Base-by-base conservation (phyloP, 768 basidiomycete genomes). In the Clitopilus hobsonii region DNA sequence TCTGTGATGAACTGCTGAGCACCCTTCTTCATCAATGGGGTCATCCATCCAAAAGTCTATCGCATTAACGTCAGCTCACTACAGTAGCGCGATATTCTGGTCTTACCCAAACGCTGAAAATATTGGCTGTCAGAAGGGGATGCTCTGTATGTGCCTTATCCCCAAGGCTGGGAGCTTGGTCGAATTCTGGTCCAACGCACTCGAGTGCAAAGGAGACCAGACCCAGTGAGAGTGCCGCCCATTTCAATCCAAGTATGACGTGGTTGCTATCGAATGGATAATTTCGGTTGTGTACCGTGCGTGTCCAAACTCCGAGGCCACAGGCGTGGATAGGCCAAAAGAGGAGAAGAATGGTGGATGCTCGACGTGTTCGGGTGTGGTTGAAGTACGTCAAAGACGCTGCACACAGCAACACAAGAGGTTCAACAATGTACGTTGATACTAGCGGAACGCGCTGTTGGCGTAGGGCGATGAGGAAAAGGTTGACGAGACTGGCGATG, bases 31-130 rank as follows among this genome's bases (percentile, higher is more conserved):
- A 94, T 80, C 16, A 94, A 78, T 0, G 80, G 80, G 1, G 90
- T 91, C 75, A 98, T 81, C 94, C 94, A 98, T 0, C 75, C 71
- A 65, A 98, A 98, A 0, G 84, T 86, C 81, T 81, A 27, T 8
- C 52, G 13, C 7, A 2, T 41, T 22, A 51, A 41, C 36, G n/a
- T 51, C n/a, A 54, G 54, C n/a, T 52, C 22, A 18, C 7, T n/a
- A 20, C 6, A 49, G 22, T 30, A 6, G 26, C 10, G 48, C 22
- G n/a, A 52, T n/a, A 1, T 45, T 11, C 26, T n/a, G 18, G 23
- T 65, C 69, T 23, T 60, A 79, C 78, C 79, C 87, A 92, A 32
- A 81, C 75, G 62, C 88, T 91, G 66, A 85, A 95, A 20, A 93
- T 72, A 65, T 92, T 94, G 16, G 94, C 89, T 0, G 82, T 86